Evolutionary conservation across 1,284 basidiomycete genomes (phyloP).

Genomic region (Pisolithus thermaeus): DNA sequence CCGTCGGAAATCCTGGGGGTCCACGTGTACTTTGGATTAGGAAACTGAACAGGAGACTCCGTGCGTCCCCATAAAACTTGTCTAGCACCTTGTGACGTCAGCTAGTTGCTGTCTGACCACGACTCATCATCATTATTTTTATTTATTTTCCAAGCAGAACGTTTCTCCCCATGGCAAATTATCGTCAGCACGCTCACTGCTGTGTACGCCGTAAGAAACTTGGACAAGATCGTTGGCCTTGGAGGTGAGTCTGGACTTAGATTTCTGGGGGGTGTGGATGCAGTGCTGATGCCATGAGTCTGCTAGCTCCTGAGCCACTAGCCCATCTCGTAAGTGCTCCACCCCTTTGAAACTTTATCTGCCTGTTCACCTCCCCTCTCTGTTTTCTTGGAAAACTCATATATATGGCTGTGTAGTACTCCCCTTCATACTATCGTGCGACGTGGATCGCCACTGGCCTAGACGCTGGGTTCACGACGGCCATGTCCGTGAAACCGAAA

Average conservation of each 20-base stretch:
- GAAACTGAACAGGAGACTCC: constrained; percentile 50
- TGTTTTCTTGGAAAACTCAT: constrained; percentile 6
- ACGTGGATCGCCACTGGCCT: constrained; percentile 93
- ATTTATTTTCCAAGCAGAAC: constrained; percentile 40
- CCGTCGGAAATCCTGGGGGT: constrained; percentile 61
- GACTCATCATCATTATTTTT: no score
- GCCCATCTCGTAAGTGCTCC: constrained; percentile 66
- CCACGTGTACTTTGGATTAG: constrained; percentile 64
- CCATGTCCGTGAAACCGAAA: constrained; percentile 88
- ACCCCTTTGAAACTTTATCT: not conserved
- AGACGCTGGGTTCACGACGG: constrained; percentile 96
- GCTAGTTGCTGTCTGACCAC: not conserved
- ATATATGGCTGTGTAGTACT: constrained; percentile 58
- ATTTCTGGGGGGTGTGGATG: constrained; percentile 1
- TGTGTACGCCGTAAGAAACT: constrained; percentile 80
- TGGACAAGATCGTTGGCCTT: constrained; percentile 84
- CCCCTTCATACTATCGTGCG: constrained; percentile 91
- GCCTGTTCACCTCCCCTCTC: not conserved
- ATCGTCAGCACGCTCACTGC: constrained; percentile 80
- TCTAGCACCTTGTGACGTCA: not conserved
- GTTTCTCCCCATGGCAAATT: constrained; percentile 94
- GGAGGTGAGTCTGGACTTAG: constrained; percentile 50
- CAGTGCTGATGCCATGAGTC: not conserved
- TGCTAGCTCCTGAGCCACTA: constrained; percentile 85
- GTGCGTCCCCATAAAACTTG: constrained; percentile 35